Evolutionary conservation across 176 grass and related monocot species (phyloP).

Genomic region (Zizania latifolia): DNA sequence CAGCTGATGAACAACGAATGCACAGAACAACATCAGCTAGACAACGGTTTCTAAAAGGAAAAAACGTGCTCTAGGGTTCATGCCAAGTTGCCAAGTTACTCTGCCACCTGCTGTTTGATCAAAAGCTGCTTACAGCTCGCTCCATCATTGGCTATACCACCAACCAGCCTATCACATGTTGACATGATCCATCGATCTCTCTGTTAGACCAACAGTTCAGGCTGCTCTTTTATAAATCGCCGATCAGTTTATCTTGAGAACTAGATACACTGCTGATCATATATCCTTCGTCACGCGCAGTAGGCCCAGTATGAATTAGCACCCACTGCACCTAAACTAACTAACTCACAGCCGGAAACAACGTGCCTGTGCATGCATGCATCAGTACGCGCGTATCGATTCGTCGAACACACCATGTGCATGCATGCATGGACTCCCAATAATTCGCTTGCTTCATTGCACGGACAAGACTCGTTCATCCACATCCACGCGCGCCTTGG

Average conservation of each 20-base stretch:
- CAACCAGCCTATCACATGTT: not conserved
- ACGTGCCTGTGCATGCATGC: not conserved
- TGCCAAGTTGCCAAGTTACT: too few relatives aligned
- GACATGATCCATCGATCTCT: too few relatives aligned
- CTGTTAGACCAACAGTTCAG: too few relatives aligned
- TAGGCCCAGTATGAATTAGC: not conserved
- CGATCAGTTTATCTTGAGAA: not conserved
- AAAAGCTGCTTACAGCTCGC: not conserved
- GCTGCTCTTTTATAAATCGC: not conserved
- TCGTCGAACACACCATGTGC: slow-evolving; percentile 48
- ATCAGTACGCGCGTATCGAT: not conserved
- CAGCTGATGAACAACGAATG: too few relatives aligned
- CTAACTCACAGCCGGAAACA: slow-evolving; percentile 20
- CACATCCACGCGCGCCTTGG: not conserved
- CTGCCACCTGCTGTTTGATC: not conserved
- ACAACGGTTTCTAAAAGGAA: too few relatives aligned
- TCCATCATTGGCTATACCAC: not conserved
- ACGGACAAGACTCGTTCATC: slow-evolving; percentile 10
- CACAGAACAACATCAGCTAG: too few relatives aligned
- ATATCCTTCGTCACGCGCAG: not conserved
- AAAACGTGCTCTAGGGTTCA: too few relatives aligned
- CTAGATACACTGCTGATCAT: not conserved
- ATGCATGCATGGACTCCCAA: not conserved
- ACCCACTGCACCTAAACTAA: slow-evolving; percentile 19
- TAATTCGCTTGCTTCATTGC: slow-evolving; percentile 18